These are phyloP conservation scores for Nothophytophthora sp. DNA, from an alignment of 352 stramenopile genomes.

Conservation along the genomic window DNA sequence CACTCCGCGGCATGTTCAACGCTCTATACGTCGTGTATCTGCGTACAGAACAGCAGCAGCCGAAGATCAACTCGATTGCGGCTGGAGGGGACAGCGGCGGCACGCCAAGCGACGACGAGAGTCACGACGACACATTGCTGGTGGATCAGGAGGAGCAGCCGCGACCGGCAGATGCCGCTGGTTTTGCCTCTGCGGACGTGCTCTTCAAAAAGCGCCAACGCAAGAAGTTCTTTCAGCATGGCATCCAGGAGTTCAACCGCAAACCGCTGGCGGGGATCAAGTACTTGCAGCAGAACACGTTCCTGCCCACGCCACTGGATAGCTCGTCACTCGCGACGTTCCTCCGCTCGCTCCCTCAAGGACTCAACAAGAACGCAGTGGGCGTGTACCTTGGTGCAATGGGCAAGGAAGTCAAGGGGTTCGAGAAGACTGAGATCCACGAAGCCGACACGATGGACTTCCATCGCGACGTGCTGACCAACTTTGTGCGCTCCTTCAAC, in stretches of 20 bases:
- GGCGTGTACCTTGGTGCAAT: slow-evolving; percentile 87
- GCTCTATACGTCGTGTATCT: slow-evolving; percentile 73
- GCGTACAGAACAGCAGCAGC: slow-evolving; percentile 41
- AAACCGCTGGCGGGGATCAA: slow-evolving; percentile 91
- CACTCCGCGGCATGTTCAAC: slow-evolving; percentile 75
- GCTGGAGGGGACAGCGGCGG: slow-evolving; percentile 13
- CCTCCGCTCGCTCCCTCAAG: slow-evolving; percentile 75
- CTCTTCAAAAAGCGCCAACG: slow-evolving; percentile 67
- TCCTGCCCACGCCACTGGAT: slow-evolving; percentile 80
- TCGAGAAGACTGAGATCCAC: slow-evolving; percentile 73
- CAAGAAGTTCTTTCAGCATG: slow-evolving; percentile 85
- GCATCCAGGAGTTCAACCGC: slow-evolving; percentile 95
- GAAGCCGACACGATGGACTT: slow-evolving; percentile 87
- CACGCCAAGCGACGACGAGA: slow-evolving; percentile 24
- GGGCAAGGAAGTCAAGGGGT: slow-evolving; percentile 77
- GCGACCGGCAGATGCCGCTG: slow-evolving; percentile 5
- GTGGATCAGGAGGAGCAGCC: slow-evolving; percentile 22
- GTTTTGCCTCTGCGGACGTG: slow-evolving; percentile 45
- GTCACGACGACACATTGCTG: slow-evolving; percentile 32
- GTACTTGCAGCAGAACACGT: slow-evolving; percentile 76
- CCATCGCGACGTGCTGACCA: slow-evolving; percentile 67
- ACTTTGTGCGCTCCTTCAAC: slow-evolving; percentile 83
- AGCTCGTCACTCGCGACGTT: slow-evolving; percentile 84
- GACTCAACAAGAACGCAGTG: slow-evolving; percentile 83
- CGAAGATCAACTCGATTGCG: slow-evolving; percentile 13